Evolutionary conservation across 2,329 filamentous ascomycete species (phyloP), one percentile per base, ranked within the genome.

Genomic region (Calonectria hawksworthii): DNA sequence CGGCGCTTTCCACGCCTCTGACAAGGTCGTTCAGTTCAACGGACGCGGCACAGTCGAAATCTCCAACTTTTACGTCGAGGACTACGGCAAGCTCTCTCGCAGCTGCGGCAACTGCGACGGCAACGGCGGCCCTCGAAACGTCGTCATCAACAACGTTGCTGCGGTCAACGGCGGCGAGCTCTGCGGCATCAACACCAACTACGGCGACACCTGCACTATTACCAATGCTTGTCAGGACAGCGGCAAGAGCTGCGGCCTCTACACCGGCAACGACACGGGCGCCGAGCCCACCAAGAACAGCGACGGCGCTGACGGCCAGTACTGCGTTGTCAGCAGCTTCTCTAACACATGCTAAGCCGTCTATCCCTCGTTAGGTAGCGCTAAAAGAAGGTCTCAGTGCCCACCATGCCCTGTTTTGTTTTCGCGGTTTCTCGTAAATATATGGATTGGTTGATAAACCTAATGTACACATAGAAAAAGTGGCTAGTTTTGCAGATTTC

Each of bases 11-110:
- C 79, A 83, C 13, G 85, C 79, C 0, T 51, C 77, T 1, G 85
- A 86, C 71, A 87, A 87, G 77, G 86, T 84, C 0, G 77, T 86
- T 23, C 76, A 78, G 21, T 80, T 86, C 75, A 85, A 83, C 75
- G 81, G 65, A 26, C 54, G 47, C 8, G 64, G 64, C 47, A 64
- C 52, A 1, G 65, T 73, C n/a, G 54, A 73, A 21, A 64, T 73
- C 65, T 73, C 70, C 34, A 73, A 86, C 76, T 90, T 80, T 51
- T 79, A 80, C 59, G 79, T 77, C 5, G 66, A 79, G 28, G 76
- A 80, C 70, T 80, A 80, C 54, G 89, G 88, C 65, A 90, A 90
- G 77, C 81, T 90, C 18, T 87, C 87, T 72, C 87, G 89, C 69
- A 86, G 84, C 74, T 90, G 88, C 79, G 89, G 88, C 36, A 89